Conservation (phyloP, 768 basidiomycete genomes). For the Mycena olivaceomarginata region DNA sequence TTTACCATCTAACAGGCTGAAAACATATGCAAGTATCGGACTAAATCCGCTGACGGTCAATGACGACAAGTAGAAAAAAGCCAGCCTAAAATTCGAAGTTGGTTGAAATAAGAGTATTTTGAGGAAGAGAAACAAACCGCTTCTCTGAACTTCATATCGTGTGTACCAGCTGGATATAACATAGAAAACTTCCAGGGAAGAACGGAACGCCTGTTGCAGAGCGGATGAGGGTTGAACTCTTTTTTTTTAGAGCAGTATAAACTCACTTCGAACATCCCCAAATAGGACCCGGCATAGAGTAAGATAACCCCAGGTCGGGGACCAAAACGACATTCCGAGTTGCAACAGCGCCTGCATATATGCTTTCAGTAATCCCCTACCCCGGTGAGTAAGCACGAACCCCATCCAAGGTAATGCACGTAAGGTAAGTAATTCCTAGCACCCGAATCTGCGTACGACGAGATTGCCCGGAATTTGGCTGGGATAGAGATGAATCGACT, state of each 20-base stretch:
- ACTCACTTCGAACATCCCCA: slow-evolving; percentile 62
- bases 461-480: slow-evolving; percentile 70
- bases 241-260: background rate
- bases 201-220: slow-evolving; percentile 59
- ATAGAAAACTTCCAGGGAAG: slow-evolving; percentile 67
- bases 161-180: slow-evolving; percentile 68
- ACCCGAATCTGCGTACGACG: slow-evolving; percentile 64
- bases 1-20: slow-evolving; percentile 63
- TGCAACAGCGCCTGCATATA: slow-evolving; percentile 58
- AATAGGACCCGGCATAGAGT: slow-evolving; percentile 64
- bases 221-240: background rate
- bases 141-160: slow-evolving; percentile 66
- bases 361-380: background rate
- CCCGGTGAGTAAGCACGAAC: slow-evolving; percentile 26
- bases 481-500: slow-evolving; percentile 13
- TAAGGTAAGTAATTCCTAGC: slow-evolving; percentile 67
- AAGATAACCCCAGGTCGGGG: slow-evolving; percentile 60
- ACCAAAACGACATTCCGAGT: slow-evolving; percentile 68
- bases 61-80: slow-evolving; percentile 63
- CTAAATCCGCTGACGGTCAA: slow-evolving; percentile 63
- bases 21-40: slow-evolving; percentile 65
- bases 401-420: slow-evolving; percentile 65
- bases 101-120: background rate
- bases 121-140: slow-evolving; percentile 43
- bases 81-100: slow-evolving; percentile 51